Conservation (phyloP, 1,284 basidiomycete genomes). For the Chalciporus sp. region DNA sequence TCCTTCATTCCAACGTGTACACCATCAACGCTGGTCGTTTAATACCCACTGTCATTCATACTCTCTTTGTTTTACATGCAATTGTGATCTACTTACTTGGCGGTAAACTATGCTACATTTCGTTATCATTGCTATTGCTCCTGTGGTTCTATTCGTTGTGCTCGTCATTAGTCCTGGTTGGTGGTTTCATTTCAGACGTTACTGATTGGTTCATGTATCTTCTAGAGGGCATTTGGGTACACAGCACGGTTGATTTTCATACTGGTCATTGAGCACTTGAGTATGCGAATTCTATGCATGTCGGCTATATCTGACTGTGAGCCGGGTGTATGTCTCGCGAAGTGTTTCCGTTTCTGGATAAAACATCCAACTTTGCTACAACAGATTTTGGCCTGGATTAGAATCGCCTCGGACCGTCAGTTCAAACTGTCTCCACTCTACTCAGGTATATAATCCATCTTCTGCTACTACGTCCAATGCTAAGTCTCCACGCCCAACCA, state of each 20-base stretch:
- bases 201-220: too few relatives aligned
- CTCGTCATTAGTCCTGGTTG: conserved; percentile 7
- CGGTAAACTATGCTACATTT: conserved; percentile 10
- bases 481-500: conserved; percentile 1
- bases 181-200: conserved; percentile 3
- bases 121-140: conserved; percentile 3
- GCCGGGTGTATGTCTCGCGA: not conserved
- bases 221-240: not conserved
- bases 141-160: conserved; percentile 13
- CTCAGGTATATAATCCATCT: conserved; percentile 20
- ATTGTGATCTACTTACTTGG: conserved; percentile 16
- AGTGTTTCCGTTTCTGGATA: conserved; percentile 14
- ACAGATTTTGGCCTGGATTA: conserved; percentile 5
- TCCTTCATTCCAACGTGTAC: conserved; percentile 5
- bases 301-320: not conserved
- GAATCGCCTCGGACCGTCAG: not conserved
- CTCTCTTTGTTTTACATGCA: conserved; percentile 11
- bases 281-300: not conserved
- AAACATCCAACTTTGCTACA: not conserved
- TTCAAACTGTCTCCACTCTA: conserved; percentile 33
- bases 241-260: not conserved
- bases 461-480: not conserved
- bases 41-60: conserved; percentile 29
- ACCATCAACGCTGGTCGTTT: conserved; percentile 32
- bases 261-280: not conserved